These are phyloP conservation scores for Penicillium paradoxum DNA, from an alignment of 495 filamentous ascomycete genomes.

Conservation along the genomic window DNA sequence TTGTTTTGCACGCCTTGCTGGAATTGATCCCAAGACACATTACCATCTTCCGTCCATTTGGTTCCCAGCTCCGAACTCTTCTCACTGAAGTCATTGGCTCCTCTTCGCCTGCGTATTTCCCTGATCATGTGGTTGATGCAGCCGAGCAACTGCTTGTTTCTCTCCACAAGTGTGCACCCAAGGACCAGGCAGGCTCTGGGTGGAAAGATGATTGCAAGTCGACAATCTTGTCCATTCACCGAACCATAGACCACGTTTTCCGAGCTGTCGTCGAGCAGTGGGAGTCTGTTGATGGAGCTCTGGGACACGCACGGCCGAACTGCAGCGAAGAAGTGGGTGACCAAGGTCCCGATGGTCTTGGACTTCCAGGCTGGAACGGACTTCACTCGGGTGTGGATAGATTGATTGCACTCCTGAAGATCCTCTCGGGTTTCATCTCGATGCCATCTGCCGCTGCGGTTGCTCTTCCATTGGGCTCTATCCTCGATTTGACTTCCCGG, in stretches of 20 bases:
- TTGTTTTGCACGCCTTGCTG: slow-evolving; percentile 58
- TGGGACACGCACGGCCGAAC: slow-evolving; percentile 22
- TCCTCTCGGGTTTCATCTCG: slow-evolving; percentile 52
- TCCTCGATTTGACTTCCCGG: slow-evolving; percentile 60
- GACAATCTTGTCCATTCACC: slow-evolving; percentile 56
- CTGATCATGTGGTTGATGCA: slow-evolving; percentile 44
- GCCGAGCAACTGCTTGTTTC: slow-evolving; percentile 59
- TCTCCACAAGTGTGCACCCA: slow-evolving; percentile 70
- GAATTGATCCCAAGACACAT: slow-evolving; percentile 71
- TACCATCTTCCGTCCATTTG: slow-evolving; percentile 72
- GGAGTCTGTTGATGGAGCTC: slow-evolving; percentile 50
- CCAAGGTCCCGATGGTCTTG: slow-evolving; percentile 37
- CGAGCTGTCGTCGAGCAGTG: slow-evolving; percentile 73
- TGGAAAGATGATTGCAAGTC: slow-evolving; percentile 62
- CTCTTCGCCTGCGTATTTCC: slow-evolving; percentile 30
- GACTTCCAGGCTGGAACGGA: slow-evolving; percentile 65
- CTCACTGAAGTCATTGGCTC: slow-evolving; percentile 45
- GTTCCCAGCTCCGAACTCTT: slow-evolving; percentile 57
- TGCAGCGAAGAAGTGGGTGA: slow-evolving; percentile 38
- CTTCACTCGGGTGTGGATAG: slow-evolving; percentile 65
- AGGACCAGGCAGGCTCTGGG: slow-evolving; percentile 64
- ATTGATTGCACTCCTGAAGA: slow-evolving; percentile 53
- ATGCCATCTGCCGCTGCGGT: slow-evolving; percentile 56
- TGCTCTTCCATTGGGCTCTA: slow-evolving; percentile 55
- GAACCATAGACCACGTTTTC: slow-evolving; percentile 68